These are phyloP conservation scores for Silene noctiflora DNA, from an alignment of 179 eudicot genomes.

Conservation along the genomic window DNA sequence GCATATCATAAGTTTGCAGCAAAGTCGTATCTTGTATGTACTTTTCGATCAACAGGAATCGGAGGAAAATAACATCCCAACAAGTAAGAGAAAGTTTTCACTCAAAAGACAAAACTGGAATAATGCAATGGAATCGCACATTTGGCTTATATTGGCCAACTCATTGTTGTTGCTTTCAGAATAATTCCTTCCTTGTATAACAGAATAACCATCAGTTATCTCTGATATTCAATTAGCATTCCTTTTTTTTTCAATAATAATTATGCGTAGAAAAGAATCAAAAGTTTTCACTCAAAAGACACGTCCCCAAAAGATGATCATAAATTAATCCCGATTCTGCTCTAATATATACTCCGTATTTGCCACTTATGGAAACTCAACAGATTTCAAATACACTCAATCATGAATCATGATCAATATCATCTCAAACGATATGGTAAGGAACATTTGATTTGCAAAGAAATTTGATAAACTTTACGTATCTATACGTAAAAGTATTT, in stretches of 20 bases:
- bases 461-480: too few relatives aligned
- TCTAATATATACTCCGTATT: background rate
- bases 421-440: too few relatives aligned
- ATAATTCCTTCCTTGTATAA: slow-evolving; percentile 17
- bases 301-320: background rate
- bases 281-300: slow-evolving; percentile 1
- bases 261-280: background rate
- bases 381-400: background rate
- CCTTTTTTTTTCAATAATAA: background rate
- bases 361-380: background rate
- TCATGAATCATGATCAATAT: too few relatives aligned
- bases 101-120: background rate
- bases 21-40: background rate
- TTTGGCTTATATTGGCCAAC: background rate
- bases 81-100: background rate
- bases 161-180: background rate
- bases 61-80: background rate
- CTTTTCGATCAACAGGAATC: background rate
- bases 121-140: slow-evolving; percentile 9
- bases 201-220: background rate
- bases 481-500: too few relatives aligned
- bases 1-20: background rate
- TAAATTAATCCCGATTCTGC: background rate
- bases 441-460: too few relatives aligned
- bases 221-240: background rate